Base-by-base conservation (phyloP, 495 filamentous ascomycete genomes). In the Xylaria curta region DNA sequence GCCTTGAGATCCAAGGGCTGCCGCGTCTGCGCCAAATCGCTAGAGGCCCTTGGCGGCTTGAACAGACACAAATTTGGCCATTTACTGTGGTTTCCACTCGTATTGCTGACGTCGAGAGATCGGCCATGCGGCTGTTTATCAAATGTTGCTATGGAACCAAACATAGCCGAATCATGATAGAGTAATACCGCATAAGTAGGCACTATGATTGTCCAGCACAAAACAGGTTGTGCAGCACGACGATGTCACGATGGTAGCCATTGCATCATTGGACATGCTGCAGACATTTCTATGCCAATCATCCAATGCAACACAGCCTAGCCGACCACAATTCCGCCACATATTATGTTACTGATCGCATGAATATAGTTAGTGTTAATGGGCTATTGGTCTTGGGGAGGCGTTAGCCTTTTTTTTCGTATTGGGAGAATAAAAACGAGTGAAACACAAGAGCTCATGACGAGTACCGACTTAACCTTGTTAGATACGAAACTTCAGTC, bases 171-270 rank as follows among this genome's bases (percentile, higher is more conserved):
- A 62, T 62, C 60, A 62, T 62, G 26, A 21, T 4, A 31, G 26
- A 38, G 58, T 21, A 60, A 9, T 60, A 40, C 58, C 31, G 58
- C 58, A 60, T 60, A 38, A 12, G 38, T 42, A 42, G 38, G 42
- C 21, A 63, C 56, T 65, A 36, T 15, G n/a, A 28, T 46, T n/a
- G 56, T 46, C 8, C 33, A 15, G 33, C 17, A 54, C 61, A 47
- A 58, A 56, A 58, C 69, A 64, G 38, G 60, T 47, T 71, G 61
- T 56, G 69, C 17, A 47, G 60, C 46, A 65, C 68, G 38, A 54
- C 60, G 17, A 68, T 59, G 66, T 68, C 51, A 58, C 54, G 51
- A 70, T 62, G 44, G 56, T 42, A 70, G 65, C 61, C 53, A 71
- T 71, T 71, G 69, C 69, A 65, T 71, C 69, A 71, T 71, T 44